Conservation (phyloP, 305 asterid genomes). For the Fraxinus albicans region DNA sequence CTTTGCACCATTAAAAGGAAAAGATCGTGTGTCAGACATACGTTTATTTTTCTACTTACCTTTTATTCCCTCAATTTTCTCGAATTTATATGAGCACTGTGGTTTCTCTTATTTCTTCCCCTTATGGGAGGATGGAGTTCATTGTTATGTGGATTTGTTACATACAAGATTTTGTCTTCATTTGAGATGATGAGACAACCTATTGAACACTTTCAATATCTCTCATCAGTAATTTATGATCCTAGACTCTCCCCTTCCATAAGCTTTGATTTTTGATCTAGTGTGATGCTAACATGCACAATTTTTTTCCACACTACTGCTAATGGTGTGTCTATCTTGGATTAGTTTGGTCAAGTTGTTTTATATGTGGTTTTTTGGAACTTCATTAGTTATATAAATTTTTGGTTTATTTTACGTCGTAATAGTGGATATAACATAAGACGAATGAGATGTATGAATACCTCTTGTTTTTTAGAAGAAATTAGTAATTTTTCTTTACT, state of each 20-base stretch:
- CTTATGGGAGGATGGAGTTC: neutral
- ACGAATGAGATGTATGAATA: neutral
- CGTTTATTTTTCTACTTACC: neutral
- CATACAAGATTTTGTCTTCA: neutral
- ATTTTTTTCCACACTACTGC: neutral
- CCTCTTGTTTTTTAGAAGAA: constrained; percentile 3
- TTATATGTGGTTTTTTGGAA: neutral
- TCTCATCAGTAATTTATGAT: neutral
- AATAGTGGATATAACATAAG: neutral
- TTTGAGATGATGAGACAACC: constrained; percentile 12
- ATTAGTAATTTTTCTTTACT: constrained; percentile 7
- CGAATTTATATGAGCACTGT: neutral
- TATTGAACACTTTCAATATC: neutral
- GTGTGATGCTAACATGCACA: neutral
- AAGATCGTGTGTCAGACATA: neutral
- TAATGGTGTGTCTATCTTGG: neutral
- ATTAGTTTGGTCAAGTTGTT: neutral
- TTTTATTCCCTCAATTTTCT: neutral
- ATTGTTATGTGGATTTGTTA: neutral
- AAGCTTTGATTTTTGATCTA: neutral
- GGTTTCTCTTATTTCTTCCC: constrained; percentile 5
- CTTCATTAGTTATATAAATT: neutral
- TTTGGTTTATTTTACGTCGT: neutral
- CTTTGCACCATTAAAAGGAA: neutral
- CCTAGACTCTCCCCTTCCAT: neutral